Evolutionary conservation across 441 rosid genomes (phyloP), one percentile per base, ranked within the genome.

Genomic region (Erodium trifolium): DNA sequence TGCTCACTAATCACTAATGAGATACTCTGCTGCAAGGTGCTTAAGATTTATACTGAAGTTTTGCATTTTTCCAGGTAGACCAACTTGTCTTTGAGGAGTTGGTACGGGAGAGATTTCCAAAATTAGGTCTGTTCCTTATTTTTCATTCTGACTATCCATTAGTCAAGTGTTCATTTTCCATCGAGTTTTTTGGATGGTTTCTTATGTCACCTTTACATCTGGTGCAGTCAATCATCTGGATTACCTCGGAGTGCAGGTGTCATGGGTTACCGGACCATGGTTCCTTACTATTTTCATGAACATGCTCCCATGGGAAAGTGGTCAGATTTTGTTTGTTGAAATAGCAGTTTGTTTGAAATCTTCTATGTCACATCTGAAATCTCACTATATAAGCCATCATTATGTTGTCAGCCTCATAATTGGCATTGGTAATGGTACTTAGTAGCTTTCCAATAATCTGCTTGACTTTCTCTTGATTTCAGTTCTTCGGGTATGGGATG

Each of bases 231-330:
- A 92, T 82, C 98, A 92, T 84, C 93, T 96, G 63, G 98, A 96
- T 83, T 92, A 87, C 82, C 88, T 89, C 65, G 98, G 98, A 79
- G 98, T 96, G 84, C 96, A 96, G 74, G 93, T 96, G 75, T 92
- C 98, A 59, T 92, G 98, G 97, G 97, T 91, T 76, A 79, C 91
- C 57, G 97, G 99, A 71, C 98, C 98, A 35, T 96, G 99, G 99
- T 96, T 96, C 84, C 92, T 96, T 66, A 88, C 98, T 82, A 92
- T 92, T 81, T 96, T 92, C 76, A 89, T 95, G 96, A 92, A 95
- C 79, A 92, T 92, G 96, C 97, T 95, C 80, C 98, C 99, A 39
- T 95, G 99, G 99, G 99, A 95, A 95, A 95, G 98, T 85, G 99
- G 99, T 92, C 84, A 89, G 96, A 86, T 88, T 92, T 82, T 86